Conservation (phyloP, 2,329 filamentous ascomycete genomes). For the Diaporthe helianthi region DNA sequence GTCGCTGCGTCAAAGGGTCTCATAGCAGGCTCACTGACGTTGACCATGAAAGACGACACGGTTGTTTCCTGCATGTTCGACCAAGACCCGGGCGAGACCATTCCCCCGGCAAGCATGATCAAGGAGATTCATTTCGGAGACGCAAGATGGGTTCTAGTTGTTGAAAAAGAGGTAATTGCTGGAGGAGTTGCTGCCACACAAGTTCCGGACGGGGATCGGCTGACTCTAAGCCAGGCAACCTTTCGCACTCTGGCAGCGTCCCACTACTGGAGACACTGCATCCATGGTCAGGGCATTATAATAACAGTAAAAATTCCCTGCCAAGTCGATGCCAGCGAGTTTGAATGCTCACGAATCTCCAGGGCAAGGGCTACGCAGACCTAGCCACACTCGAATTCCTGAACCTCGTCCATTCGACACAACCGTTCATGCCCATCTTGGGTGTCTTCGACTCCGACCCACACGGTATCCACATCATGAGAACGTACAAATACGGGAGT, state of each 20-base stretch:
- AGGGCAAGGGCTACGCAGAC: slow-evolving; percentile 87
- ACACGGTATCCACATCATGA: slow-evolving; percentile 75
- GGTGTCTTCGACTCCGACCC: slow-evolving; percentile 79
- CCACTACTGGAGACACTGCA: slow-evolving; percentile 58
- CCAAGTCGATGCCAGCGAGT: not conserved
- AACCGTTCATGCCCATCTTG: slow-evolving; percentile 62
- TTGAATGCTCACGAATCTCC: not conserved
- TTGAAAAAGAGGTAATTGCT: slow-evolving; percentile 75
- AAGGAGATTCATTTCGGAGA: slow-evolving; percentile 55
- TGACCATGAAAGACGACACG: slow-evolving; percentile 44
- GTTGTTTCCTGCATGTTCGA: slow-evolving; percentile 40
- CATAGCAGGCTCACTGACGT: slow-evolving; percentile 63
- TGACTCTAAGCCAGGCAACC: slow-evolving; percentile 63
- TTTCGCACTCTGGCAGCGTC: slow-evolving; percentile 71
- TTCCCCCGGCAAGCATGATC: slow-evolving; percentile 63
- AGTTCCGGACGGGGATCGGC: not conserved
- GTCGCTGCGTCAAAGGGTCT: slow-evolving; percentile 78
- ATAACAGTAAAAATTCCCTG: slow-evolving; percentile 63
- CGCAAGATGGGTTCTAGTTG: slow-evolving; percentile 71
- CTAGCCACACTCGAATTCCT: slow-evolving; percentile 73
- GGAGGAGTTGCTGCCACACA: not conserved
- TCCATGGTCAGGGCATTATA: slow-evolving; percentile 65
- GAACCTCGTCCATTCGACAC: slow-evolving; percentile 54
- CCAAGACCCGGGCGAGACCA: slow-evolving; percentile 50
- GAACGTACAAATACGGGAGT: slow-evolving; percentile 78